Evolutionary conservation across 208 protist genomes (phyloP).

Genomic region (Trypanosoma platydactyli): DNA sequence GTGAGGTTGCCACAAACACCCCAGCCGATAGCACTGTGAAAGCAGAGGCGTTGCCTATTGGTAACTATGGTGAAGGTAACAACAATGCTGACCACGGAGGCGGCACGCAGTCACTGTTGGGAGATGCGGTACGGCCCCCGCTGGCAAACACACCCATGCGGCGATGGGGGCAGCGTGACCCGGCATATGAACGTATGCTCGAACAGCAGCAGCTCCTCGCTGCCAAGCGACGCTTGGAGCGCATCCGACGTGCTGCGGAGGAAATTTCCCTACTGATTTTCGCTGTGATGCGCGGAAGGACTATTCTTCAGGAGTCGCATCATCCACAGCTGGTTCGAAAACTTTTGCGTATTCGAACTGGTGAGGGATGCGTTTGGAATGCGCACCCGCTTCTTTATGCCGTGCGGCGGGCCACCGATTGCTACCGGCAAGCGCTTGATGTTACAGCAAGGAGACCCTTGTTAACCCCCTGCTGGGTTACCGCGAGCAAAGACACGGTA

Average conservation of each 20-base stretch:
- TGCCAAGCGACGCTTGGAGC: constrained; percentile 72
- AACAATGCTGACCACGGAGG: neutral
- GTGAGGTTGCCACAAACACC: constrained; percentile 15
- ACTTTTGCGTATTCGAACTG: constrained; percentile 39
- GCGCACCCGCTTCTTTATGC: constrained; percentile 41
- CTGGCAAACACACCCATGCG: constrained; percentile 50
- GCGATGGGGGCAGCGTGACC: constrained; percentile 53
- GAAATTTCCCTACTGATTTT: constrained; percentile 44
- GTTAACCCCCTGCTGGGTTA: constrained; percentile 40
- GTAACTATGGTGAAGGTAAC: constrained; percentile 23
- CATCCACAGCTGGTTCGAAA: constrained; percentile 52
- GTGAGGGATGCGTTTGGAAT: constrained; percentile 3
- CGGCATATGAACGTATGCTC: constrained; percentile 65
- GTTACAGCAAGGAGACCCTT: constrained; percentile 2
- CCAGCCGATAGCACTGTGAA: constrained; percentile 33
- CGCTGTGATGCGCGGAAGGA: constrained; percentile 47
- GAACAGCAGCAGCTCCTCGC: constrained; percentile 75
- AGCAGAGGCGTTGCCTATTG: constrained; percentile 15
- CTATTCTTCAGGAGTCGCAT: constrained; percentile 58
- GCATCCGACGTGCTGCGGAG: constrained; percentile 59
- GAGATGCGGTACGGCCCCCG: constrained; percentile 28
- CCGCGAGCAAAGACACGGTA: constrained; percentile 29
- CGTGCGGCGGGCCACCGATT: constrained; percentile 19
- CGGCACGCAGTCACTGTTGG: constrained; percentile 5
- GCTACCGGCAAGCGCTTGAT: constrained; percentile 20